Evolutionary conservation across 192 early-diverging fungal species (phyloP), one percentile per base, ranked within the genome.

Genomic region (Allomyces macrogynus): DNA sequence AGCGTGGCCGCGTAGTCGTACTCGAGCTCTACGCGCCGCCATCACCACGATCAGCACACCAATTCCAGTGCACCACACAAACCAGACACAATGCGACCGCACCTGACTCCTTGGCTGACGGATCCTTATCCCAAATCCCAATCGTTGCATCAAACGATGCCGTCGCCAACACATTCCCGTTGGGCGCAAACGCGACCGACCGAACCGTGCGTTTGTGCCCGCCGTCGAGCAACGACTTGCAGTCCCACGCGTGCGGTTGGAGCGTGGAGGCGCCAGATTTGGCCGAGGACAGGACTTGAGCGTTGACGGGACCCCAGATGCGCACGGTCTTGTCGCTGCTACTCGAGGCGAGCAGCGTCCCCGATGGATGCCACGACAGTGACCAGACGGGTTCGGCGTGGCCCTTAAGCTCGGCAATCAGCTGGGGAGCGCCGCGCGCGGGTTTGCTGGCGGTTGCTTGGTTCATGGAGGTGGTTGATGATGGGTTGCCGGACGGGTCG

Each of bases 71-170:
- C 10, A 63, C n/a, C 4, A 22, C 4, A 27, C 24, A 1, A 22
- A 23, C 26, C 3, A 0, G 40, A 3, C n/a, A 23, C 24, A 22
- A 7, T 7, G 5, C 62, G 23, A 22, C 24, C 65, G 67, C 10
- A 71, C 62, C 11, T 67, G 68, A 4, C 67, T 64, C 49, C 60
- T 18, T 26, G 14, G 22, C 44, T 49, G 27, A 1, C 18, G 68
- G 32, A 43, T 80, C 84, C 61, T 78, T 74, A 71, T 91, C 91
- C 95, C 92, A 97, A 43, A 97, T 87, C 18, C 86, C 88, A 1
- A 90, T 93, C 8, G 88, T 89, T 0, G 87, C 89, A 72, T 97
- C 95, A 73, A 97, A 97, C 68, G 89, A 90, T 24, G 88, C 88
- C 8, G 90, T 89, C 3, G 93, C 90, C 43, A 97, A 67, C 24